Evolutionary conservation across 2,329 filamentous ascomycete genomes (phyloP).

Genomic region (Penicillium sp.): DNA sequence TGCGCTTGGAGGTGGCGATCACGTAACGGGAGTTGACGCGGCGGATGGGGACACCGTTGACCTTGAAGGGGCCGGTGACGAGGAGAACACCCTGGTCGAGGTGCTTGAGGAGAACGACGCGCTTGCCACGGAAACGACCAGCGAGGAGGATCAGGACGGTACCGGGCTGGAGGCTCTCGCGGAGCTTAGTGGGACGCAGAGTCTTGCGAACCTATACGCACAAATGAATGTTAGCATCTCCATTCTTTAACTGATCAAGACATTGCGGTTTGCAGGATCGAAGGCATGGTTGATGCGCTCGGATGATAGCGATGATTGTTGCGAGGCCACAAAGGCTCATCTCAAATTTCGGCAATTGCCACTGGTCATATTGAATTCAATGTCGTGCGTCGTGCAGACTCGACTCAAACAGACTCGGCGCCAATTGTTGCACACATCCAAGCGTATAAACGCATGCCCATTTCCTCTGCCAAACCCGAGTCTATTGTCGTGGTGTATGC

Average conservation of each 20-base stretch:
- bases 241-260: not conserved
- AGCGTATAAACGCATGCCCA: slow-evolving; percentile 26
- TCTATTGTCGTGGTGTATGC: slow-evolving; percentile 45
- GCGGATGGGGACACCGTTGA: slow-evolving; percentile 98
- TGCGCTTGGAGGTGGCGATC: slow-evolving; percentile 49
- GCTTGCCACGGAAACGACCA: slow-evolving; percentile 99
- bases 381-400: slow-evolving; percentile 11
- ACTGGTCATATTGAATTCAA: slow-evolving; percentile 19
- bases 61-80: slow-evolving; percentile 99
- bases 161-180: slow-evolving; percentile 86
- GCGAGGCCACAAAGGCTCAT: not conserved
- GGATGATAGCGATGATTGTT: slow-evolving; percentile 9
- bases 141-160: slow-evolving; percentile 98
- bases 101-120: slow-evolving; percentile 96
- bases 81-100: slow-evolving; percentile 97
- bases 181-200: slow-evolving; percentile 80
- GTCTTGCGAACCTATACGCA: slow-evolving; percentile 82
- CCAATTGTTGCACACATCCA: slow-evolving; percentile 32
- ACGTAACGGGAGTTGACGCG: slow-evolving; percentile 57
- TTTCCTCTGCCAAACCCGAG: slow-evolving; percentile 17
- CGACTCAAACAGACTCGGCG: slow-evolving; percentile 21
- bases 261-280: not conserved
- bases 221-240: slow-evolving; percentile 25
- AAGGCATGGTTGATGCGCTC: slow-evolving; percentile 3
- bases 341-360: slow-evolving; percentile 16